Evolutionary conservation across 129 eudicot species (phyloP).

Genomic region (Flaveria ramosissima): DNA sequence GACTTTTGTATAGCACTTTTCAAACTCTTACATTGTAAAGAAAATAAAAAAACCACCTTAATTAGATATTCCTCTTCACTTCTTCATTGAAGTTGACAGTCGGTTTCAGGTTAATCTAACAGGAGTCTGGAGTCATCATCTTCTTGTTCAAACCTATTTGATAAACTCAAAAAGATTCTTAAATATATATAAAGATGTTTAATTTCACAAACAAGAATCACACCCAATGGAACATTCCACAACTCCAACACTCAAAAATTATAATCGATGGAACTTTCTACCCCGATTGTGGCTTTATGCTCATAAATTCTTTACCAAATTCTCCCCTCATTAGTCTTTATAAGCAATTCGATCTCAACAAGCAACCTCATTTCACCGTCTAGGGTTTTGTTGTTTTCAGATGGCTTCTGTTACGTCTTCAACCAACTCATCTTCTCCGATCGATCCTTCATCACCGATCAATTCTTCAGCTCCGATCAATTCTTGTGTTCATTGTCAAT

Average conservation of each 20-base stretch:
- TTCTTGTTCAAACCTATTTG: not conserved
- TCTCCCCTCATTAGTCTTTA: not conserved
- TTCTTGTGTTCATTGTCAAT: conserved; percentile 45
- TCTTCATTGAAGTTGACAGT: not conserved
- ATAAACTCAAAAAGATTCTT: not conserved
- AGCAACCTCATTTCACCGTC: conserved; percentile 19
- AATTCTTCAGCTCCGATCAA: conserved; percentile 36
- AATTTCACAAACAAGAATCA: not conserved
- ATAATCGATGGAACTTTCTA: not conserved
- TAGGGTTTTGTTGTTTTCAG: conserved; percentile 29
- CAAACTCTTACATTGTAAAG: too few relatives aligned
- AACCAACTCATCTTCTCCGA: conserved; percentile 33
- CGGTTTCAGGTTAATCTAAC: not conserved
- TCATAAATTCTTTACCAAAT: not conserved
- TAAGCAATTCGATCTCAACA: not conserved
- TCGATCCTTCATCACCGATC: not conserved
- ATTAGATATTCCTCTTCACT: not conserved
- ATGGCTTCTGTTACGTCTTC: conserved; percentile 26
- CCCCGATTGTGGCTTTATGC: conserved; percentile 15
- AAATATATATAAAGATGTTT: not conserved
- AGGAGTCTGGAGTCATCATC: not conserved
- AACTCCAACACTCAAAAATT: not conserved
- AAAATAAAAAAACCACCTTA: not conserved
- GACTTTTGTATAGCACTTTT: not conserved
- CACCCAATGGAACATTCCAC: not conserved